phyloP scores from a whole-genome alignment of 805 yeast genomes.

The Isabelozyma rhagii region DNA sequence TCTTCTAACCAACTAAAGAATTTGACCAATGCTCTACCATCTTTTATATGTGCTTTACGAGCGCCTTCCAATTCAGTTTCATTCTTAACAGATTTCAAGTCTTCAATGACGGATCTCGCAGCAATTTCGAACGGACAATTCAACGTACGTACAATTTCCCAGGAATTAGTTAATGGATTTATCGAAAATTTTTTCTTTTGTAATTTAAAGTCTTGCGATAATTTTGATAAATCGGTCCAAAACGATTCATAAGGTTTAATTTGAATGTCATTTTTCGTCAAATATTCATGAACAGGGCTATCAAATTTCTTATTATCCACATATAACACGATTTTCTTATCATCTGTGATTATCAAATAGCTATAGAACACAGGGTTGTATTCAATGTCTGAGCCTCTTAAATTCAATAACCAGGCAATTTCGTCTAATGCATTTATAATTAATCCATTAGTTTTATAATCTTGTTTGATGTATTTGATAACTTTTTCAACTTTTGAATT shows the following conservation, averaged over 20 bases:
- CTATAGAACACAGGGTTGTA: slow-evolving; percentile 54
- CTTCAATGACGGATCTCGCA: slow-evolving; percentile 41
- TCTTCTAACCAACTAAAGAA: slow-evolving; percentile 60
- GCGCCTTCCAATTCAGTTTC: slow-evolving; percentile 49
- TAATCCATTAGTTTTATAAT: slow-evolving; percentile 27
- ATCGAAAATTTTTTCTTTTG: slow-evolving; percentile 28
- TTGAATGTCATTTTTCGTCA: slow-evolving; percentile 20
- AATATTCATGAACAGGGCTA: slow-evolving; percentile 20
- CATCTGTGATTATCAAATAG: slow-evolving; percentile 30
- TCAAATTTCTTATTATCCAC: slow-evolving; percentile 41
- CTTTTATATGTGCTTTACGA: slow-evolving; percentile 51
- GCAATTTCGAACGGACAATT: slow-evolving; percentile 26
- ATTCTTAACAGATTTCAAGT: slow-evolving; percentile 52
- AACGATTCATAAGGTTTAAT: slow-evolving; percentile 44
- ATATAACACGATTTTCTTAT: slow-evolving; percentile 35
- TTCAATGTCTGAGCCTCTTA: slow-evolving; percentile 54
- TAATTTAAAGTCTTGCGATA: slow-evolving; percentile 33
- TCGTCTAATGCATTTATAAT: slow-evolving; percentile 71
- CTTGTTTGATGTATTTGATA: slow-evolving; percentile 13
- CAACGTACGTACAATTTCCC: slow-evolving; percentile 38
- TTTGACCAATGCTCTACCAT: slow-evolving; percentile 52
- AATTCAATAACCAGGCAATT: slow-evolving; percentile 75
- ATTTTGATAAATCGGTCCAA: slow-evolving; percentile 40
- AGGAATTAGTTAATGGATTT: slow-evolving; percentile 27
- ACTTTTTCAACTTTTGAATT: slow-evolving; percentile 54